Evolutionary conservation across 208 protist species (phyloP).

Genomic region (Crithidia brevicula): DNA sequence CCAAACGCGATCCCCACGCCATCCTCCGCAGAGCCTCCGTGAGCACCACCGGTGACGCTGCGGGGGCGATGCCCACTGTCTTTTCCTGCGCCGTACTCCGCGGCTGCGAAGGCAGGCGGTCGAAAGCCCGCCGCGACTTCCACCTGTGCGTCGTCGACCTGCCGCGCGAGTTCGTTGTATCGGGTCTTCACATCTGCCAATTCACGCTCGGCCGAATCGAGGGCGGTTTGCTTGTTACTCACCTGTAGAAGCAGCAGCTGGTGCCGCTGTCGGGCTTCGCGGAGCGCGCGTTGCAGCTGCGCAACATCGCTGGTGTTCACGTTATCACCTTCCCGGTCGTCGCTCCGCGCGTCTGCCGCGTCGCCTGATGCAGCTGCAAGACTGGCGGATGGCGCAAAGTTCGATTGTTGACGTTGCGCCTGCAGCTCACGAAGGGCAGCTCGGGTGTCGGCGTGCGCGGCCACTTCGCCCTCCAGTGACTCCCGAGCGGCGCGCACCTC

Average conservation of each 20-base stretch:
- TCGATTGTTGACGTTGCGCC: too few species aligned
- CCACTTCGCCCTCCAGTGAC: conserved; percentile 54
- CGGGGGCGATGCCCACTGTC: neutral
- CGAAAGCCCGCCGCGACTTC: conserved; percentile 40
- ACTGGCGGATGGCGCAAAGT: too few species aligned
- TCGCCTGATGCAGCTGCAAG: neutral
- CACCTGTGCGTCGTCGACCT: conserved; percentile 49
- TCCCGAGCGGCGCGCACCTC: conserved; percentile 42
- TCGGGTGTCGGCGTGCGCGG: conserved; percentile 50
- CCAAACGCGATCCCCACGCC: neutral
- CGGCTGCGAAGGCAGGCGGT: too few species aligned
- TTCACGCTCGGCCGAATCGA: conserved; percentile 52
- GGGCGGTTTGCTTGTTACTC: conserved; percentile 48
- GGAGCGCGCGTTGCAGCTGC: conserved; percentile 15
- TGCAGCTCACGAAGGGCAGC: conserved; percentile 34
- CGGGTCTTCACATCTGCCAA: conserved; percentile 50
- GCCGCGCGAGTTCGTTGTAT: conserved; percentile 47
- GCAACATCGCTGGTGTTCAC: conserved; percentile 2
- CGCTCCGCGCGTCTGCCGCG: conserved; percentile 19
- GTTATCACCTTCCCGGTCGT: conserved; percentile 19
- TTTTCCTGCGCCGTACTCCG: too few species aligned
- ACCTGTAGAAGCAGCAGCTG: conserved; percentile 36
- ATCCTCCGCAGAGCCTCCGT: neutral
- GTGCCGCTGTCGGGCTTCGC: conserved; percentile 28
- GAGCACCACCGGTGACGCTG: neutral